phyloP scores from a whole-genome alignment of 164 flowering plant genomes.

The Cinnamomum micranthum region DNA sequence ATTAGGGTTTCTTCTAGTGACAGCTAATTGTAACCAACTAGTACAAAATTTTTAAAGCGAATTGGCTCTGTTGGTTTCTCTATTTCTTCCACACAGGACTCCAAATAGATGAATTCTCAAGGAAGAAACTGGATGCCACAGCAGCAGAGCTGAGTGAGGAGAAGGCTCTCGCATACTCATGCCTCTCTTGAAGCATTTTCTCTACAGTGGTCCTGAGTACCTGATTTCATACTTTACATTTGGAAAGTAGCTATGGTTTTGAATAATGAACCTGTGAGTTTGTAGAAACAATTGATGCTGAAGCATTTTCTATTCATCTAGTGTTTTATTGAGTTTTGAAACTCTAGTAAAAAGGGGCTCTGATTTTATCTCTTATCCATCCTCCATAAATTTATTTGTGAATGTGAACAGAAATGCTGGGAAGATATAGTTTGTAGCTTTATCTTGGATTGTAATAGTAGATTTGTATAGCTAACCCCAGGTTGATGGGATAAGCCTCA shows the following conservation, averaged over 20 bases:
- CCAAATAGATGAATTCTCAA: slow-evolving; percentile 71
- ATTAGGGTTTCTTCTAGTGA: background rate
- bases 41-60: too few relatives aligned
- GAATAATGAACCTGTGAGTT: background rate
- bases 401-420: too few relatives aligned
- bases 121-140: slow-evolving; percentile 87
- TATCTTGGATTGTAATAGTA: too few relatives aligned
- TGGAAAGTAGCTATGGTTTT: background rate
- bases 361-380: too few relatives aligned
- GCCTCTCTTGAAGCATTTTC: slow-evolving; percentile 41
- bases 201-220: background rate
- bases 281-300: background rate
- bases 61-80: background rate
- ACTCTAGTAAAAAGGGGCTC: too few relatives aligned
- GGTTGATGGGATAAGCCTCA: too few relatives aligned
- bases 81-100: slow-evolving; percentile 48
- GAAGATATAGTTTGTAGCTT: too few relatives aligned
- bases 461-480: too few relatives aligned
- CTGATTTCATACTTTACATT: too few relatives aligned
- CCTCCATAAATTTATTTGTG: too few relatives aligned
- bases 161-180: slow-evolving; percentile 86
- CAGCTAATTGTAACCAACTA: background rate
- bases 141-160: slow-evolving; percentile 89
- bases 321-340: too few relatives aligned
- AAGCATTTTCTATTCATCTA: background rate